Evolutionary conservation across 352 stramenopile species (phyloP).

Genomic region (Thalassiosira exigua): DNA sequence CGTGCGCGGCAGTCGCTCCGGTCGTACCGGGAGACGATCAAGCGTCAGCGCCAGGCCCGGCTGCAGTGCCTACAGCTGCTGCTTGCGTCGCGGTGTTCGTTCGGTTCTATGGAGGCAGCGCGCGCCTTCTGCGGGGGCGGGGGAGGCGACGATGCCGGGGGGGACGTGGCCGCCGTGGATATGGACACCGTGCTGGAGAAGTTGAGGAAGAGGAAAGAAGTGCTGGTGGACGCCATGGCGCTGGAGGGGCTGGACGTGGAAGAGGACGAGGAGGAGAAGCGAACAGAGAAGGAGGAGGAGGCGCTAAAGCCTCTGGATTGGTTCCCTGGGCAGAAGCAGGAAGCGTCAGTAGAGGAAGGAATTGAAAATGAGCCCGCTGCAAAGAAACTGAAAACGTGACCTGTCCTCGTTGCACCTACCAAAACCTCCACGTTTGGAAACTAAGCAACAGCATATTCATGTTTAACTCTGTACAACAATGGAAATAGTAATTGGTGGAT

Average conservation of each 20-base stretch:
- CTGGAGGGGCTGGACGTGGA: conserved; percentile 75
- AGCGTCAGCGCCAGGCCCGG: conserved; percentile 62
- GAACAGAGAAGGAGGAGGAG: conserved; percentile 33
- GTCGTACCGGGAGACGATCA: conserved; percentile 64
- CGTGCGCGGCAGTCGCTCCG: conserved; percentile 64
- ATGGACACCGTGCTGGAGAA: conserved; percentile 53
- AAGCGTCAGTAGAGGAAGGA: neutral
- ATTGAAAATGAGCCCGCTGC: neutral
- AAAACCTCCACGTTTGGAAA: too few species aligned
- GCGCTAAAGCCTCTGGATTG: conserved; percentile 26
- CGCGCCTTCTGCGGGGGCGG: conserved; percentile 46
- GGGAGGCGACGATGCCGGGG: conserved; percentile 5
- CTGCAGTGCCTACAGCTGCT: conserved; percentile 69
- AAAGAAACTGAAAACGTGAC: conserved; percentile 30
- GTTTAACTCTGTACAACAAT: neutral
- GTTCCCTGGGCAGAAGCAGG: conserved; percentile 19
- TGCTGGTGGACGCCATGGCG: conserved; percentile 74
- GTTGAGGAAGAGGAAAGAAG: conserved; percentile 69
- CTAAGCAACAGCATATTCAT: conserved; percentile 1
- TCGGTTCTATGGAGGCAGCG: conserved; percentile 73
- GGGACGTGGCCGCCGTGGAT: conserved; percentile 9
- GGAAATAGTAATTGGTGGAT: too few species aligned
- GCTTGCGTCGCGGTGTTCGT: conserved; percentile 76
- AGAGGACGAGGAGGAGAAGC: conserved; percentile 32
- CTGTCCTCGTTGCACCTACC: too few species aligned